Conservation (phyloP, 441 rosid species). For the Erodium texanum region DNA sequence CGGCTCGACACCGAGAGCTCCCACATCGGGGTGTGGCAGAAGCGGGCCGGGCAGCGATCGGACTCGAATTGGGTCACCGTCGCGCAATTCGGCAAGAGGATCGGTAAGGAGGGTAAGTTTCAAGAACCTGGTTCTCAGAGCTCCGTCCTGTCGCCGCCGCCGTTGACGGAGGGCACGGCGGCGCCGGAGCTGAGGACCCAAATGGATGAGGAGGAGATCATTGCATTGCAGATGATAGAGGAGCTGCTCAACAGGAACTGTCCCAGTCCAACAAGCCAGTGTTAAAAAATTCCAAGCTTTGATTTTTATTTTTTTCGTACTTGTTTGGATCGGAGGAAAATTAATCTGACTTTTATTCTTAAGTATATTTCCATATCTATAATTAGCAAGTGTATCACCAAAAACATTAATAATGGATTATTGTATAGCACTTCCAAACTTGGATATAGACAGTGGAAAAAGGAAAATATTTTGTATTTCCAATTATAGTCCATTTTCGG, state of each 20-base stretch:
- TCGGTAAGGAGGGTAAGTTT: no score
- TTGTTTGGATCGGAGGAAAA: constrained; percentile 19
- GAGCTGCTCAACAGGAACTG: constrained; percentile 30
- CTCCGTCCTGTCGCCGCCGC: not conserved
- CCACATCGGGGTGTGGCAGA: constrained; percentile 36
- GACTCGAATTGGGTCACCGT: constrained; percentile 32
- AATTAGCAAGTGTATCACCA: no score
- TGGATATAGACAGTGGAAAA: no score
- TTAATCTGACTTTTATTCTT: constrained; percentile 8
- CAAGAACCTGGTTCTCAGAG: not conserved
- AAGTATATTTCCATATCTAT: not conserved
- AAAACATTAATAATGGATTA: no score
- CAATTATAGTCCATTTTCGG: no score
- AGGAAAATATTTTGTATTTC: no score
- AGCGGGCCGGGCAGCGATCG: constrained; percentile 28
- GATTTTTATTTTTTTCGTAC: constrained; percentile 7
- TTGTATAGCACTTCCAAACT: no score
- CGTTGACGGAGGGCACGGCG: not conserved
- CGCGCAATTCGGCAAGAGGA: constrained; percentile 22
- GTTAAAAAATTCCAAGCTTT: constrained; percentile 10
- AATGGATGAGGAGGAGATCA: constrained; percentile 29
- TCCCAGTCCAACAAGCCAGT: not conserved
- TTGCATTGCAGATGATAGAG: constrained; percentile 36
- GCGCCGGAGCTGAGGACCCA: constrained; percentile 18
- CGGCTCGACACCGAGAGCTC: constrained; percentile 35